Base-by-base conservation (phyloP, 768 basidiomycete genomes). In the Suillus alpinus region DNA sequence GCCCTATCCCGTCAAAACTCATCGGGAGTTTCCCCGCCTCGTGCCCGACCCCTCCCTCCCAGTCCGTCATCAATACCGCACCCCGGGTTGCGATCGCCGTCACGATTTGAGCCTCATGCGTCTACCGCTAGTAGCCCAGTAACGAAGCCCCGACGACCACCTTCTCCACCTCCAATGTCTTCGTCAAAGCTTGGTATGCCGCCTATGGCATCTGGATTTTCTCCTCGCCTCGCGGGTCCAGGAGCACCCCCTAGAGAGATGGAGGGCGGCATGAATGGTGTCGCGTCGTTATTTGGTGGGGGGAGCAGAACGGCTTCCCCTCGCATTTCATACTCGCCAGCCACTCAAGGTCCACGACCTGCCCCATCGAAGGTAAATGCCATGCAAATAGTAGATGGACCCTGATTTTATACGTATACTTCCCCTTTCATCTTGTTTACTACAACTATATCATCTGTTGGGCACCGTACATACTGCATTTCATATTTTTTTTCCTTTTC, bases 1-100 rank as follows among this genome's bases (percentile, higher is more conserved):
- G 23, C 14, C 13, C 37, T 51, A 49, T 63, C 62, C 5, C 62
- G 62, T 18, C 62, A 56, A 34, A 63, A 53, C 23, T 63, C 62
- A 14, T 53, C 62, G 36, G 52, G 59, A 44, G 62, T 69, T 1
- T 81, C 80, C 0, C 78, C 80, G 20, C 72, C 80, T 12, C 75
- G 78, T 40, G 69, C 65, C 12, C 69, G 73, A 29, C 65, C 72
- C 9, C 60, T 69, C 12, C 72, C 72, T 14, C 71, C 72, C 23
- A 61, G 60, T 40, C 60, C 60, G 9, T 61, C 60, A 18, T 61
- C 60, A 60, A 31, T 46, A 26, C 57, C 57, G 4, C 57, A 32
- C 31, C 16, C 50, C 20, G 41, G 44, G 3, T 56, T 55, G 41
- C 44, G 31, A 8, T 55, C 57, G 50, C 57, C 57, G 13, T 55